Evolutionary conservation across 805 yeast genomes (phyloP).

Genomic region (Wickerhamiella australiensis): DNA sequence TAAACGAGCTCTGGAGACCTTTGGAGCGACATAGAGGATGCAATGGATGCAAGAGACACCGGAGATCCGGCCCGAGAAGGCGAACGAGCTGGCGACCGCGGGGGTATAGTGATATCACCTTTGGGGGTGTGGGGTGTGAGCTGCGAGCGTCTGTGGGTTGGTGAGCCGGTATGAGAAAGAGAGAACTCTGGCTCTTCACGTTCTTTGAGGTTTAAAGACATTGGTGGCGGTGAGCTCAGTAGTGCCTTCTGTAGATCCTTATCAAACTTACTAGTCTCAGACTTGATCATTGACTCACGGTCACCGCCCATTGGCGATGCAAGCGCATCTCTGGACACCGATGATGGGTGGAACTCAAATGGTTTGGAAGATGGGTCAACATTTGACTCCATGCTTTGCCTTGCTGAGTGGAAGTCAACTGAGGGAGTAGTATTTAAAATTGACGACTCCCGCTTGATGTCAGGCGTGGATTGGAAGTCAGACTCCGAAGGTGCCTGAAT

Average conservation of each 20-base stretch:
- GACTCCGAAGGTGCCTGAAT: neutral
- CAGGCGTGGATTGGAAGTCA: neutral
- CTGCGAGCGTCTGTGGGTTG: neutral
- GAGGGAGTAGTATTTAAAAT: neutral
- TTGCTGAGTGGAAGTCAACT: constrained; percentile 8
- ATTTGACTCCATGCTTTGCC: constrained; percentile 2
- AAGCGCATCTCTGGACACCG: neutral
- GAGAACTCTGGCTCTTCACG: neutral
- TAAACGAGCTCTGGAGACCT: neutral
- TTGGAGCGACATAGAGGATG: constrained; percentile 5
- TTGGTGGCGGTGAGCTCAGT: constrained; percentile 1
- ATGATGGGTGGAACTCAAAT: neutral
- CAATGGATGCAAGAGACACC: neutral
- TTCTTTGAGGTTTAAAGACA: neutral
- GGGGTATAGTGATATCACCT: constrained; percentile 3
- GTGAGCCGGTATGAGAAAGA: neutral
- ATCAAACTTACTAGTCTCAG: constrained; percentile 6
- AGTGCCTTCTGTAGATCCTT: neutral
- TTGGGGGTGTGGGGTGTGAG: neutral
- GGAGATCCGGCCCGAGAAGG: constrained; percentile 6
- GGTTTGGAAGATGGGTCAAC: neutral
- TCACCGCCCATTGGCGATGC: neutral
- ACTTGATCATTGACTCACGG: neutral
- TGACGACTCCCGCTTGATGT: neutral
- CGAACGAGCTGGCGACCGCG: constrained; percentile 9